These are phyloP conservation scores for Mucor irregularis DNA, from an alignment of 371 early-diverging fungal species.

Conservation along the genomic window DNA sequence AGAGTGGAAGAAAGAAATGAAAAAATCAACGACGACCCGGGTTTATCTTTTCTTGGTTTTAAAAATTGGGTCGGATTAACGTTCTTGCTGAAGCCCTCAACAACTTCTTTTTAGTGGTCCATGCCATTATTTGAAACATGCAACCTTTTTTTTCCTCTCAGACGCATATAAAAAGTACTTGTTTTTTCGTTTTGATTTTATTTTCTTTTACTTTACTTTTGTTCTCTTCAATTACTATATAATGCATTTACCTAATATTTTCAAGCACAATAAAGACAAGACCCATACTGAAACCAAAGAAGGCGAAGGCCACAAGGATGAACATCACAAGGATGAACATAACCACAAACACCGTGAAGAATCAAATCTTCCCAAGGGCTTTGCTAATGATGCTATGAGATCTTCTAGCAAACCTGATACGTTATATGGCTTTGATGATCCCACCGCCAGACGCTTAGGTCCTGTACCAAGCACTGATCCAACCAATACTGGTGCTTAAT, in stretches of 20 bases:
- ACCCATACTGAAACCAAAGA: not conserved
- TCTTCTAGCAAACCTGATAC: conserved; percentile 22
- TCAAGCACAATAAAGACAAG: conserved; percentile 6
- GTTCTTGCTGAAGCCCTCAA: no score
- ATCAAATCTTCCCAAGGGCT: conserved; percentile 26
- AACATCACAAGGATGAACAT: not conserved
- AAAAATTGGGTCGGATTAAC: no score
- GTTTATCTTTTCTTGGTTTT: not conserved
- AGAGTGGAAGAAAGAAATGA: not conserved
- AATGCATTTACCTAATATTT: conserved; percentile 22
- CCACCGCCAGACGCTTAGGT: conserved; percentile 30
- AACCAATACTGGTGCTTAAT: conserved; percentile 34
- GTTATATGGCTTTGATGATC: conserved; percentile 32
- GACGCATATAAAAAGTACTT: no score
- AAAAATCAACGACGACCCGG: not conserved
- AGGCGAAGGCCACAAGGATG: not conserved
- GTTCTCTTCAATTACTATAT: not conserved
- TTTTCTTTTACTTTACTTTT: not conserved
- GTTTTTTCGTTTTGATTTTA: not conserved
- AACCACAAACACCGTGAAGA: not conserved
- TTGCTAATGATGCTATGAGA: conserved; percentile 33
- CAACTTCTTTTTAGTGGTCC: no score
- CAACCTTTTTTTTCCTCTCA: no score
- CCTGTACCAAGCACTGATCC: conserved; percentile 30
- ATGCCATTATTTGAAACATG: no score